A percentile compares a stretch with the other conserved stretches of the same genome.
These are phyloP conservation scores for Apophysomyces sp. DNA, from an alignment of 371 early-diverging fungal genomes.

Conservation along the genomic window DNA sequence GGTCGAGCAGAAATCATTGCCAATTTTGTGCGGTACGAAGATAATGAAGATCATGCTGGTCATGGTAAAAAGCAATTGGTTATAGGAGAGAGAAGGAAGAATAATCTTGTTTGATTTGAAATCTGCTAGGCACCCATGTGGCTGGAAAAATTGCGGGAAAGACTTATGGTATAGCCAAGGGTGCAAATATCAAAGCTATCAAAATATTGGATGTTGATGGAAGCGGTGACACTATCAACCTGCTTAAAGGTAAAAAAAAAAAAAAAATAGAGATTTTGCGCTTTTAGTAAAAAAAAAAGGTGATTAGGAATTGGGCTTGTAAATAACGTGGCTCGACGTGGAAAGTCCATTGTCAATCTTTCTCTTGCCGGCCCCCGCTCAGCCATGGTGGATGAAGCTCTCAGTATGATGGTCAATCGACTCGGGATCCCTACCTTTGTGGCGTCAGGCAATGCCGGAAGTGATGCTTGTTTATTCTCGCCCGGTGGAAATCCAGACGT, in stretches of 20 bases:
- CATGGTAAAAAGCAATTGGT: constrained; percentile 33
- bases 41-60: constrained; percentile 27
- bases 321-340: constrained; percentile 19
- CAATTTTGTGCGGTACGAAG: constrained; percentile 41
- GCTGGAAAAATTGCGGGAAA: constrained; percentile 62
- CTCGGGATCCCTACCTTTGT: constrained; percentile 46
- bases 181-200: constrained; percentile 51
- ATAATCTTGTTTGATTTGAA: not conserved
- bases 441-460: constrained; percentile 73
- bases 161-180: constrained; percentile 47
- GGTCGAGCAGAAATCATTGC: constrained; percentile 70
- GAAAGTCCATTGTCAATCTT: constrained; percentile 52
- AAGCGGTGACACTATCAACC: not conserved
- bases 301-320: constrained; percentile 36
- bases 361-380: constrained; percentile 58
- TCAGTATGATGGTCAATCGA: constrained; percentile 48
- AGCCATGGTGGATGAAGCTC: constrained; percentile 25
- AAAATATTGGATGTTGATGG: constrained; percentile 45
- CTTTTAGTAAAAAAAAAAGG: no score
- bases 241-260: not conserved
- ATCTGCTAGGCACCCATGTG: constrained; percentile 47
- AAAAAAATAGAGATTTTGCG: not conserved
- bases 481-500: constrained; percentile 63
- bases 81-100: not conserved
- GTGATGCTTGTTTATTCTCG: constrained; percentile 68